Evolutionary conservation across 352 stramenopile genomes (phyloP), one percentile per base, ranked within the genome.

Genomic region (Aphanomyces cochlioides): DNA sequence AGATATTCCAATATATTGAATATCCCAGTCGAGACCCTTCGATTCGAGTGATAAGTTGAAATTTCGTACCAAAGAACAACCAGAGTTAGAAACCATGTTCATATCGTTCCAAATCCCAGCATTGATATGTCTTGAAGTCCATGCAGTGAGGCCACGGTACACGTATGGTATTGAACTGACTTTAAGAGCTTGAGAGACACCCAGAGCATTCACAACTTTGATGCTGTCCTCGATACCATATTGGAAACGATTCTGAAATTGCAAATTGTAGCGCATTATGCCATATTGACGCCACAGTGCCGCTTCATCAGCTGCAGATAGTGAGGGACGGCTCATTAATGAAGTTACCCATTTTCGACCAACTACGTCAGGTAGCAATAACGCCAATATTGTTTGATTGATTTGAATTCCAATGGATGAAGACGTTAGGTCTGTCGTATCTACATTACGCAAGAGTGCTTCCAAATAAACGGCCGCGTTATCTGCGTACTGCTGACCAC

Each of bases 241-340:
- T n/a, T 70, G 64, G 10, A 47, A 64, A 4, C 64, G 64, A 34
- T 70, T 70, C 17, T 70, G 64, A 12, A 28, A 70, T 41, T 70
- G 64, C 37, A 70, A 17, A 28, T 36, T 38, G 48, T 59, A 61
- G 7, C 34, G 53, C n/a, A n/a, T 7, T 7, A 70, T 13, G 17
- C 47, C 47, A 45, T 40, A 37, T 17, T 19, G 39, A n/a, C 17
- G 13, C 64, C 64, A 70, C 7, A 56, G 48, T 15, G 13, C 19
- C 7, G 56, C 34, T 63, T 70, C 64, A 28, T 48, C 59, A 5
- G 10, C 39, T 36, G 15, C 59, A 4, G 39, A 15, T 37, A 37
- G 21, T 19, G 4, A 50, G 10, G 17, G 10, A 5, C 13, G 59
- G 0, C 3, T 15, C 7, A 15, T 19, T 5, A 50, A 12, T 8